Percentiles rank a stretch among this genome's conserved stretches.
Conservation (phyloP, 768 basidiomycete species). For the Kwoniella sp. region DNA sequence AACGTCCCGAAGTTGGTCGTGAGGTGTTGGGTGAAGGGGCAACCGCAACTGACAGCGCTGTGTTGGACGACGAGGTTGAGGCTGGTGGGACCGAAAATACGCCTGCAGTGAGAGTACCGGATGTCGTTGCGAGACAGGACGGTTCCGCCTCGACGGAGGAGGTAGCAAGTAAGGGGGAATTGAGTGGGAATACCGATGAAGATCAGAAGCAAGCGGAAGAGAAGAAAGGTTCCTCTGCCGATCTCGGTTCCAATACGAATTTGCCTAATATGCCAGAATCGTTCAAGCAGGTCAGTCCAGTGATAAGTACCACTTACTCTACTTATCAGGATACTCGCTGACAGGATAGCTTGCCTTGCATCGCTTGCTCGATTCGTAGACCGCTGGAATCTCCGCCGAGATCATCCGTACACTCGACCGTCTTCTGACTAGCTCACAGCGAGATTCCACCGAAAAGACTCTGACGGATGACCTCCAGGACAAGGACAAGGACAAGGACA, state of each 20-base stretch:
- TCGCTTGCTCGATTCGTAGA: no score
- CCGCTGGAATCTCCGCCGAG: constrained; percentile 3
- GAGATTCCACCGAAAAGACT: neutral
- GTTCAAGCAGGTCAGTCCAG: constrained; percentile 6
- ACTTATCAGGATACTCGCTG: no score
- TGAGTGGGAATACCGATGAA: no score
- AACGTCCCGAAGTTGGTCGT: neutral
- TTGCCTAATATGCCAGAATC: constrained; percentile 7
- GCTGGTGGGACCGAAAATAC: neutral
- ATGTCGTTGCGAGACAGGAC: no score
- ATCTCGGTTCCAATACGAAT: no score
- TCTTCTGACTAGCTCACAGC: neutral
- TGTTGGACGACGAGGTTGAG: constrained; percentile 2
- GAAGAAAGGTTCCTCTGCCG: no score
- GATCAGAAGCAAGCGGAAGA: neutral
- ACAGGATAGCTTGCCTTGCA: no score
- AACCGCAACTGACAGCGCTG: neutral
- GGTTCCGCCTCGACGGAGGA: no score
- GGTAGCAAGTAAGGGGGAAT: neutral
- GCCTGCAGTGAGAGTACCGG: no score
- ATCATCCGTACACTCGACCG: constrained; percentile 16
- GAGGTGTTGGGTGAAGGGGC: neutral
- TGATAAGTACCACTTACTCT: no score
- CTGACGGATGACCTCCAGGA: no score
- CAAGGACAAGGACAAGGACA: no score